phyloP scores from a whole-genome alignment of 352 stramenopile species.

The Phytophthora citricola region DNA sequence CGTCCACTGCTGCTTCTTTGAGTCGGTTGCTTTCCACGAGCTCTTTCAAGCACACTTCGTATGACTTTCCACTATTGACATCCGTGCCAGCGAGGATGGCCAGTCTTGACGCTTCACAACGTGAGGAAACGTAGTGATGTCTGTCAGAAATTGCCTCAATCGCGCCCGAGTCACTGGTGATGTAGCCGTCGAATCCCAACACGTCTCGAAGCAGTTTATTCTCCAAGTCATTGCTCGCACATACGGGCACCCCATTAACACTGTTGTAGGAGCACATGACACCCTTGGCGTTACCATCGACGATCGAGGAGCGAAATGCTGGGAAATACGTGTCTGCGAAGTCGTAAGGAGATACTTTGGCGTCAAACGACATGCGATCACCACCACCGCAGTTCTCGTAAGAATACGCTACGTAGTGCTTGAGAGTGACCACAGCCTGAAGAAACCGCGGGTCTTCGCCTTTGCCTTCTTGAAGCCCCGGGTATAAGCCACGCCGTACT shows the following conservation, averaged over 20 bases:
- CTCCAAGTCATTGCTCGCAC: slow-evolving; percentile 75
- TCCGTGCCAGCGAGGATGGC: slow-evolving; percentile 77
- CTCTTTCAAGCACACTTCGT: slow-evolving; percentile 67
- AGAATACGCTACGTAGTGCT: slow-evolving; percentile 94
- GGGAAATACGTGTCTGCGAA: slow-evolving; percentile 92
- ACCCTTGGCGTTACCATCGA: slow-evolving; percentile 33
- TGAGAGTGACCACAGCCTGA: slow-evolving; percentile 89
- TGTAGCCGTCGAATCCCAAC: slow-evolving; percentile 91
- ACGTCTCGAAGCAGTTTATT: slow-evolving; percentile 65
- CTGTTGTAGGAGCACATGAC: slow-evolving; percentile 97
- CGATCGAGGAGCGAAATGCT: slow-evolving; percentile 82
- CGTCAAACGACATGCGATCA: slow-evolving; percentile 85
- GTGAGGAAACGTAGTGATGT: slow-evolving; percentile 71
- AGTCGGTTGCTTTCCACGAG: slow-evolving; percentile 51
- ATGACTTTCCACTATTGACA: slow-evolving; percentile 82
- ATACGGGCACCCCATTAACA: slow-evolving; percentile 92
- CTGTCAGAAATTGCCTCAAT: slow-evolving; percentile 74
- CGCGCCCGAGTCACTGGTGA: slow-evolving; percentile 92
- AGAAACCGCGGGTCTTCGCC: slow-evolving; percentile 49
- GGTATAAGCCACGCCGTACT: slow-evolving; percentile 92
- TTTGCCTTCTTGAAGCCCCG: slow-evolving; percentile 79
- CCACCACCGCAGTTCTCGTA: slow-evolving; percentile 66
- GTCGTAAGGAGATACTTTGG: slow-evolving; percentile 86
- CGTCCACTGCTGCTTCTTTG: slow-evolving; percentile 53
- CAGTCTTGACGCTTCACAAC: slow-evolving; percentile 54